Conservation (phyloP, 768 basidiomycete species). For the Mycena vitilis region DNA sequence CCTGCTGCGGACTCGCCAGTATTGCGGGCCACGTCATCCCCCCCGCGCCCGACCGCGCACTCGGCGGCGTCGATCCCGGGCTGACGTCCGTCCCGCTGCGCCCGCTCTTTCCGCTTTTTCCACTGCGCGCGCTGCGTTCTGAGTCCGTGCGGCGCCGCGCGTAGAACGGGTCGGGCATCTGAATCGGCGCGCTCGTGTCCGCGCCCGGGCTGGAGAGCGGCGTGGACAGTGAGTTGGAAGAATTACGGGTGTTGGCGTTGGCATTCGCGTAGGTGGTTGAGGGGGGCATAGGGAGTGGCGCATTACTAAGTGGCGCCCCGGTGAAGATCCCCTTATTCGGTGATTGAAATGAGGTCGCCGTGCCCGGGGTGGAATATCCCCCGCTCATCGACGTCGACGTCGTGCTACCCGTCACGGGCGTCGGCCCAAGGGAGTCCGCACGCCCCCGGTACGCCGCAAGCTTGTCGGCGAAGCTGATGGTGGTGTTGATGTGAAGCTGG, state of each 20-base stretch:
- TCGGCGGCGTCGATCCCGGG: conserved; percentile 33
- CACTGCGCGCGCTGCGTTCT: conserved; percentile 29
- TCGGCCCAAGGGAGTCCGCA: conserved; percentile 51
- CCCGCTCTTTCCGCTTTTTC: conserved; percentile 15
- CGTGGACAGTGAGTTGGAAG: neutral
- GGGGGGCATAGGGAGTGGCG: conserved; percentile 4
- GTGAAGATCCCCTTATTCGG: conserved; percentile 9
- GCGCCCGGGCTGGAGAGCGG: neutral
- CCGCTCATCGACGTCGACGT: conserved; percentile 8
- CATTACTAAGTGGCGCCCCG: conserved; percentile 7
- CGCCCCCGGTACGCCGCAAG: conserved; percentile 70
- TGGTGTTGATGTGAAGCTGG: conserved; percentile 48
- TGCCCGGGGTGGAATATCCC: neutral
- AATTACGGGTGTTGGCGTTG: neutral
- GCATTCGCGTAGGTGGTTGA: neutral
- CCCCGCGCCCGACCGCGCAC: conserved; percentile 9
- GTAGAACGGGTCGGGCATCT: conserved; percentile 22
- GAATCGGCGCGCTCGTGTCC: neutral
- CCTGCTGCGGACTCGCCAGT: conserved; percentile 20
- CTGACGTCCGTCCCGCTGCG: conserved; percentile 13
- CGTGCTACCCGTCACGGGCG: conserved; percentile 38
- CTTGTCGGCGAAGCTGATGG: conserved; percentile 68
- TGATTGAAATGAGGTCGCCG: neutral
- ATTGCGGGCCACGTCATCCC: conserved; percentile 46
- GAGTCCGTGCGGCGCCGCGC: conserved; percentile 33